Base-by-base conservation (phyloP, 2,329 filamentous ascomycete species). In the Helotiales sp. region DNA sequence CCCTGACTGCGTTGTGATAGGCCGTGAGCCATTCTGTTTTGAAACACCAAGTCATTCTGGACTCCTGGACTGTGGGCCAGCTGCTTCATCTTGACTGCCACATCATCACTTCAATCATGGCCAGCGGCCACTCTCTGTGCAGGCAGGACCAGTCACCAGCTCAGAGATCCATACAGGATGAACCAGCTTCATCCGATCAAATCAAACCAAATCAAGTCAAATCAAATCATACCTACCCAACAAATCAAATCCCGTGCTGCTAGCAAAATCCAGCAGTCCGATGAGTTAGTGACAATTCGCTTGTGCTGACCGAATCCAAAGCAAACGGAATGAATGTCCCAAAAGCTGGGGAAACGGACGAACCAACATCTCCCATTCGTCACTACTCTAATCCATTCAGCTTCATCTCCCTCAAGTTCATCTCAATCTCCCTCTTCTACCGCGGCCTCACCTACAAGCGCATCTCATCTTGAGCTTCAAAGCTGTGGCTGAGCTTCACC, bases 21-120 rank as follows among this genome's bases (percentile, higher is more conserved):
- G 62, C 40, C 52, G 17, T 8, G 50, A 11, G n/a, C 20, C 20
- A 43, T 24, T 47, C 32, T 24, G 61, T 58, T 63, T 57, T 64
- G 62, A 64, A 64, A 64, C 62, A 52, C 34, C 13, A n/a, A 57
- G 54, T 57, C 54, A 57, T 37, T 37, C 32, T 57, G 32, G 49
- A 30, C 49, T n/a, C 15, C 13, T n/a, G 24, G 30, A 17, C 24
- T 30, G 49, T 50, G 47, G 24, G 24, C 49, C 49, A 17, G 26
- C 49, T 52, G 49, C 49, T 52, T 52, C 49, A 57, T 57, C 54
- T 57, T 57, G n/a, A 57, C 54, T 57, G 54, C 54, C 54, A 57
- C 54, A 57, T 57, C 54, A 57, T 22, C 32, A 22, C 8, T 22
- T 40, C 30, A 57, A 7, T 52, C 49, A 15, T 52, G 24, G 30